Conservation (phyloP, 73 alveolate genomes). For the Tetrahymena malaccensis region DNA sequence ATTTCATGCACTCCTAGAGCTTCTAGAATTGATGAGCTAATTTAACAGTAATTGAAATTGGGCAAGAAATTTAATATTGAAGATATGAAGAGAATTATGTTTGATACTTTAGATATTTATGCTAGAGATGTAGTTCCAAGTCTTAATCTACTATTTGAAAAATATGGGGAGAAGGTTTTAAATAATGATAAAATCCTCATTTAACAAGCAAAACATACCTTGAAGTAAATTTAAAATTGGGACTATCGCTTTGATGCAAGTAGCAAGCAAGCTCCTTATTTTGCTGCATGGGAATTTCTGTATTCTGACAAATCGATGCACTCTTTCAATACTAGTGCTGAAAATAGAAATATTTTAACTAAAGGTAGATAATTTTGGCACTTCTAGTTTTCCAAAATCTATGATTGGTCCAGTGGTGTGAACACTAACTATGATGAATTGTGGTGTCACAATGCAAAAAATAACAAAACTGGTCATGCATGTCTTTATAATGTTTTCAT, state of each 20-base stretch:
- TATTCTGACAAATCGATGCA: not conserved
- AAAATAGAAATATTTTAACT: not conserved
- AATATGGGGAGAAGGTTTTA: not conserved
- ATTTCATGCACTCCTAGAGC: slow-evolving; percentile 29
- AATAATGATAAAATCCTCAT: not conserved
- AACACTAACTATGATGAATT: not conserved
- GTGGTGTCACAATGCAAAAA: not conserved
- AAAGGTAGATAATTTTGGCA: not conserved
- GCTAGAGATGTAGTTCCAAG: not conserved
- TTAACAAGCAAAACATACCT: not conserved
- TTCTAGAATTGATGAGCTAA: slow-evolving; percentile 2
- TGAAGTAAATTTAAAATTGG: not conserved
- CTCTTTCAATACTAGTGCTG: not conserved
- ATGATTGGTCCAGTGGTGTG: not conserved
- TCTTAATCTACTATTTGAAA: not conserved
- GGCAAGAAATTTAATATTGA: not conserved
- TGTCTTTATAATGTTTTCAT: not conserved
- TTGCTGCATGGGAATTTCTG: not conserved
- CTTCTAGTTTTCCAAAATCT: not conserved
- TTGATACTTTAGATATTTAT: not conserved
- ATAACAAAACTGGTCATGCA: not conserved
- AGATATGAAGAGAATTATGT: not conserved
- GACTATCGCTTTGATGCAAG: not conserved
- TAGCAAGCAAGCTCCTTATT: not conserved
- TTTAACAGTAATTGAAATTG: not conserved